These are phyloP conservation scores for Baeospora myosura DNA, from an alignment of 1,284 basidiomycete genomes.

Conservation along the genomic window DNA sequence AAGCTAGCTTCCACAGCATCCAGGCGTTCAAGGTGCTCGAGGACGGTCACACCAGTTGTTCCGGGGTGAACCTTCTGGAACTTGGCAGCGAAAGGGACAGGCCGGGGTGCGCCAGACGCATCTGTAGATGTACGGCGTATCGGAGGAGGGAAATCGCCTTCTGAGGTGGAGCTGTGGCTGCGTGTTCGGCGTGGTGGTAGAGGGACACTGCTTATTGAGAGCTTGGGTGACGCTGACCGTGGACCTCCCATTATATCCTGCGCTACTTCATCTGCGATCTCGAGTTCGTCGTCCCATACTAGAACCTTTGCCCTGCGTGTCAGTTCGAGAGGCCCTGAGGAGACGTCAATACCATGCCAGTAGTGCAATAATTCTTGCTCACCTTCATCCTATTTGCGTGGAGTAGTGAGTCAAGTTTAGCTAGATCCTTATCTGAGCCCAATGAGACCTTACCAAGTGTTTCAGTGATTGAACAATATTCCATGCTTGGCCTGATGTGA, in stretches of 20 bases:
- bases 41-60: conserved; percentile 72
- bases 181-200: conserved; percentile 48
- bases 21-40: conserved; percentile 74
- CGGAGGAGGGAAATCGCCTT: conserved; percentile 67
- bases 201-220: conserved; percentile 58
- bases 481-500: conserved; percentile 61
- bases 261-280: conserved; percentile 56
- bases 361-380: conserved; percentile 9
- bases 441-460: conserved; percentile 48
- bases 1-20: conserved; percentile 75
- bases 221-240: conserved; percentile 42
- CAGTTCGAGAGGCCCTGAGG: conserved; percentile 71
- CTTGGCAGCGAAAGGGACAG: conserved; percentile 73
- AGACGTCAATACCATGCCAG: conserved; percentile 9
- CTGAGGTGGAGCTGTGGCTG: conserved; percentile 46
- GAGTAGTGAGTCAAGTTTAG: conserved; percentile 4
- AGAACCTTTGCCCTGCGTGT: conserved; percentile 72
- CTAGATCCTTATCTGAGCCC: too few species aligned
- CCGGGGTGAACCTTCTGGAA: conserved; percentile 74
- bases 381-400: conserved; percentile 50
- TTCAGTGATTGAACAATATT: conserved; percentile 81
- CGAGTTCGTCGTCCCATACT: conserved; percentile 81
- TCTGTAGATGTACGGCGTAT: conserved; percentile 58
- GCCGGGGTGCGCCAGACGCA: conserved; percentile 53
- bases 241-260: conserved; percentile 30